Conservation (phyloP, 768 basidiomycete genomes). For the Lepiota brunneoincarnata region DNA sequence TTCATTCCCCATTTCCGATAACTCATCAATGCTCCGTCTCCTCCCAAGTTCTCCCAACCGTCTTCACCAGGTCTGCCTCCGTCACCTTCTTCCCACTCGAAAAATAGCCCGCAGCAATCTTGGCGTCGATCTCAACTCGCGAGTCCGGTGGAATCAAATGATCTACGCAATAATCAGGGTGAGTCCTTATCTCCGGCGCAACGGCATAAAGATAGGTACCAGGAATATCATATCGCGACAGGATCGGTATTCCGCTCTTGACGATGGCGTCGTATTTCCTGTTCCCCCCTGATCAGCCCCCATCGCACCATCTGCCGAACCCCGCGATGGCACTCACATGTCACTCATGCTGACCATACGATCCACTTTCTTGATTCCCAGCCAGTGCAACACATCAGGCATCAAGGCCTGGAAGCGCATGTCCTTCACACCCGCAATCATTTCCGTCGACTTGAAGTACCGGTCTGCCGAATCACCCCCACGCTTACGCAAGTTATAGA, state of each 20-base stretch:
- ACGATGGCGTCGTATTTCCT: constrained; percentile 97
- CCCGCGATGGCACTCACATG: constrained; percentile 43
- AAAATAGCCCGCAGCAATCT: constrained; percentile 94
- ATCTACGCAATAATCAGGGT: constrained; percentile 34
- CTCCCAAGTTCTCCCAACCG: constrained; percentile 88
- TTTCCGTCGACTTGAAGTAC: constrained; percentile 93
- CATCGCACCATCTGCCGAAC: no score
- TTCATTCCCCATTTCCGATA: background rate
- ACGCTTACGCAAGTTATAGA: constrained; percentile 95
- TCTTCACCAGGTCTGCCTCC: constrained; percentile 78
- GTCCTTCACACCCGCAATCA: constrained; percentile 93
- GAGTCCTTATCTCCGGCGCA: background rate
- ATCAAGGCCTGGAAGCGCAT: constrained; percentile 94
- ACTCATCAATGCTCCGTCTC: constrained; percentile 78
- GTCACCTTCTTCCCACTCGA: constrained; percentile 75
- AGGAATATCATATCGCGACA: constrained; percentile 84
- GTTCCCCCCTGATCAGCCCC: constrained; percentile 1
- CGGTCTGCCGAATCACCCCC: constrained; percentile 90
- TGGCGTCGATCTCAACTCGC: constrained; percentile 93
- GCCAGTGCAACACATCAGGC: constrained; percentile 96
- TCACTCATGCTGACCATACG: constrained; percentile 91
- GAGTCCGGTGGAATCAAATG: constrained; percentile 89
- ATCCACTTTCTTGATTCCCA: constrained; percentile 88
- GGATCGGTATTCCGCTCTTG: constrained; percentile 80
- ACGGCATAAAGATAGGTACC: constrained; percentile 40